Evolutionary conservation across 148 eudicot genomes (phyloP).

Genomic region (Persicaria tinctoria): DNA sequence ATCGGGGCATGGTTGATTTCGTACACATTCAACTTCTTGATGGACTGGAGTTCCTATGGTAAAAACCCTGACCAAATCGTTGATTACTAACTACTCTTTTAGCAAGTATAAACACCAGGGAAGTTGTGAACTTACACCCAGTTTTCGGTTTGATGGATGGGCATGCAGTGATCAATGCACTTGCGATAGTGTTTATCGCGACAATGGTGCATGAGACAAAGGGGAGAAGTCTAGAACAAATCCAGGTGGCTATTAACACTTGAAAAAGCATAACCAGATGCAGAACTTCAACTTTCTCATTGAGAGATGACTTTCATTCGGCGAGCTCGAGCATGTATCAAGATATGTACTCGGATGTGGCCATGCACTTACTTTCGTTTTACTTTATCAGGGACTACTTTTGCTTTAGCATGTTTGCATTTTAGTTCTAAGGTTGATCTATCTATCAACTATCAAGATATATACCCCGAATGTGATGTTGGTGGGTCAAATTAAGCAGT

Average conservation of each 20-base stretch:
- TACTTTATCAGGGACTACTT: no score
- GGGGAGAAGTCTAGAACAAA: slow-evolving; percentile 73
- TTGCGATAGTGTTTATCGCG: slow-evolving; percentile 50
- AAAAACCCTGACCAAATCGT: slow-evolving; percentile 8
- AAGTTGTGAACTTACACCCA: not conserved
- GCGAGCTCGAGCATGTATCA: no score
- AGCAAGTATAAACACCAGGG: no score
- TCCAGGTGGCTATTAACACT: slow-evolving; percentile 56
- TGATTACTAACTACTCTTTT: not conserved
- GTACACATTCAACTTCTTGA: slow-evolving; percentile 76
- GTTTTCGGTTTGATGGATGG: not conserved
- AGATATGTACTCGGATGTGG: no score
- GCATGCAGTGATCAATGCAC: slow-evolving; percentile 57
- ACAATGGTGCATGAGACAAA: slow-evolving; percentile 85
- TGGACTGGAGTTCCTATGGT: slow-evolving; percentile 90
- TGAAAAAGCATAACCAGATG: slow-evolving; percentile 7
- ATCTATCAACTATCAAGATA: no score
- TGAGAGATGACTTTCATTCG: no score
- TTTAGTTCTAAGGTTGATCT: no score
- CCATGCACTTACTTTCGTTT: no score
- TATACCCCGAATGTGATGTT: no score
- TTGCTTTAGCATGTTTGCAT: no score
- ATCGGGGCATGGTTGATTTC: slow-evolving; percentile 83
- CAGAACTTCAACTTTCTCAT: not conserved
- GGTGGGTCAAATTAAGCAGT: no score